Evolutionary conservation across 164 flowering plant genomes (phyloP).

Genomic region (Cinnamomum chago): DNA sequence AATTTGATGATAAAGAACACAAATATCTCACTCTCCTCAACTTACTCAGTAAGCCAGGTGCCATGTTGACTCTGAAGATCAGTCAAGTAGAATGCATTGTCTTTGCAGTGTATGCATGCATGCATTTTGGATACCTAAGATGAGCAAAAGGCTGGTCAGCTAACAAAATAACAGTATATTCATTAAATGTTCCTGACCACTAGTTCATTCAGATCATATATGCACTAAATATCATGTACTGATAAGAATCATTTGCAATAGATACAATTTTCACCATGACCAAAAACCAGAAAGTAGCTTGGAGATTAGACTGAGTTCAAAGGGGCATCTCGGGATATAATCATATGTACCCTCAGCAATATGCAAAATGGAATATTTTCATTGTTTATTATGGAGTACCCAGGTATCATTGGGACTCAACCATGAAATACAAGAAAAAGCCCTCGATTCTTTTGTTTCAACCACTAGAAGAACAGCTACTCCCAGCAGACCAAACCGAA

Average conservation of each 20-base stretch:
- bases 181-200: not conserved
- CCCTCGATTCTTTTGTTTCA: not conserved
- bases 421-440: not conserved
- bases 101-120: constrained; percentile 63
- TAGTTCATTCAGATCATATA: not conserved
- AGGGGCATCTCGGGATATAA: not conserved
- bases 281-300: not conserved
- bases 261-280: not conserved
- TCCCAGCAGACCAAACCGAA: not conserved
- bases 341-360: not conserved
- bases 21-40: constrained; percentile 1
- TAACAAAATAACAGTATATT: not conserved
- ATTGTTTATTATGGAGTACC: too few relatives aligned
- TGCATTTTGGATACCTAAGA: constrained; percentile 69
- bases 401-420: not conserved
- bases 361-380: not conserved
- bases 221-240: not conserved
- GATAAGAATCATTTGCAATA: not conserved
- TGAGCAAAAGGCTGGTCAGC: constrained; percentile 1
- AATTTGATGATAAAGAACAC: not conserved
- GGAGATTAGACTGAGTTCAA: not conserved
- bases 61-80: constrained; percentile 80
- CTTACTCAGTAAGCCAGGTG: constrained; percentile 83
- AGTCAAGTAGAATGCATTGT: constrained; percentile 72
- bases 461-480: not conserved